Percentiles rank a stretch among this genome's conserved stretches.
Conservation (phyloP, 352 stramenopile genomes). For the Phytopythium mirpurense region DNA sequence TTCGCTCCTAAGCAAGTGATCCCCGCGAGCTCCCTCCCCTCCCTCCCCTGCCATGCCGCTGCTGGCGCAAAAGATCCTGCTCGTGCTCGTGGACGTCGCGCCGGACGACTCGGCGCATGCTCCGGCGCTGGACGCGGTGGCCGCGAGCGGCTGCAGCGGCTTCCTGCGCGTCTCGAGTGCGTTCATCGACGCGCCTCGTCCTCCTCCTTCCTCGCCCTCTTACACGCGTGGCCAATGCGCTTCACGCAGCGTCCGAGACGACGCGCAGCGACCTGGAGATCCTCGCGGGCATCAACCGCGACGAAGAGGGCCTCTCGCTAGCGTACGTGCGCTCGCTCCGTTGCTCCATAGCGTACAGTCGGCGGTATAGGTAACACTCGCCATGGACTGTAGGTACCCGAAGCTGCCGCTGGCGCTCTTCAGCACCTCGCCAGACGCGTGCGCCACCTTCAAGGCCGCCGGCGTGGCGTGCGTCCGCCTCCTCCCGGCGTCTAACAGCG, state of each 20-base stretch:
- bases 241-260: constrained; percentile 1
- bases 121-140: constrained; percentile 48
- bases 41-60: constrained; percentile 32
- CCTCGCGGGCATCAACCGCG: constrained; percentile 29
- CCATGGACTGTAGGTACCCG: constrained; percentile 30
- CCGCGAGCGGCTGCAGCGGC: constrained; percentile 42
- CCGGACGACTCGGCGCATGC: constrained; percentile 16
- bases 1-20: too few relatives aligned
- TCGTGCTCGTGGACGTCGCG: constrained; percentile 38
- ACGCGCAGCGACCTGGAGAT: constrained; percentile 18
- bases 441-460: constrained; percentile 22
- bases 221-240: neutral
- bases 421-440: constrained; percentile 29
- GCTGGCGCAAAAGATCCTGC: constrained; percentile 46
- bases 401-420: constrained; percentile 62
- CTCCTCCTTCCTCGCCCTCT: neutral
- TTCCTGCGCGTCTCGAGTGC: constrained; percentile 45
- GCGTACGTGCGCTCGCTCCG: constrained; percentile 17
- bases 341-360: too few relatives aligned
- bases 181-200: neutral
- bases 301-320: constrained; percentile 12
- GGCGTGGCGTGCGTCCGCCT: constrained; percentile 30
- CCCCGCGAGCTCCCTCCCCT: too few relatives aligned
- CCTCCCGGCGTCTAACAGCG: constrained; percentile 4
- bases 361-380: too few relatives aligned